Percentiles rank a stretch among this genome's conserved stretches.
Evolutionary conservation across 306 rosid genomes (phyloP).

Genomic region (Albizia julibrissin): DNA sequence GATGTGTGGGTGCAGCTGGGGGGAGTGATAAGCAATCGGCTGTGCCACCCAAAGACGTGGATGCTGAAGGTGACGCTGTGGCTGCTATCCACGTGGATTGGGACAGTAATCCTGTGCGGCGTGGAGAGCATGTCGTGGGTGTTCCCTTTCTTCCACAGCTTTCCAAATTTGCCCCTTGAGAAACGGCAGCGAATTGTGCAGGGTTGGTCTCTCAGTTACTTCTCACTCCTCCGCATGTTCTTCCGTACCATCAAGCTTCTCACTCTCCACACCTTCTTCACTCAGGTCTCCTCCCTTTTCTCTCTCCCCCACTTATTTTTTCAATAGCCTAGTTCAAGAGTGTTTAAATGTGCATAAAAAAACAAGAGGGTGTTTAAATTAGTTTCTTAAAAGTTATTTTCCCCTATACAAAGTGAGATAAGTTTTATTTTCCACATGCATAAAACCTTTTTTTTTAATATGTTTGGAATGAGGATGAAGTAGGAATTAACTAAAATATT

Average conservation of each 20-base stretch:
- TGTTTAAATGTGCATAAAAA: no score
- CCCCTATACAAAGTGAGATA: no score
- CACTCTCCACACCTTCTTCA: constrained; percentile 56
- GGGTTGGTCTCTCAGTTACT: constrained; percentile 59
- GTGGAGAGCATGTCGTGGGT: constrained; percentile 30
- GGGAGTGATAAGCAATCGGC: constrained; percentile 42
- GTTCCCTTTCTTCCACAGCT: constrained; percentile 62
- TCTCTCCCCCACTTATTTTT: no score
- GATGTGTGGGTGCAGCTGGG: constrained; percentile 44
- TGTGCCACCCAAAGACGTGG: constrained; percentile 65
- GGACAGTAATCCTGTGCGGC: constrained; percentile 65
- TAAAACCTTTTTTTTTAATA: no score
- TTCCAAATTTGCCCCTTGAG: constrained; percentile 30
- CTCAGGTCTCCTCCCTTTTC: constrained; percentile 48
- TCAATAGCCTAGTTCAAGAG: no score
- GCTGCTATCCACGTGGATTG: constrained; percentile 72
- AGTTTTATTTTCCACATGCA: no score
- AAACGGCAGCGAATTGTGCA: constrained; percentile 41
- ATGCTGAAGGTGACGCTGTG: constrained; percentile 41
- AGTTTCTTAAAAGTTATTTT: no score
- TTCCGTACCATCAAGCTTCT: constrained; percentile 60
- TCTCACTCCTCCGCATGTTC: constrained; percentile 46
- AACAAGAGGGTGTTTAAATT: no score
- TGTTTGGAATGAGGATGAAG: no score
- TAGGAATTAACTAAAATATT: no score